These are phyloP conservation scores for Salix viminalis DNA, from an alignment of 345 rosid species.

Conservation along the genomic window DNA sequence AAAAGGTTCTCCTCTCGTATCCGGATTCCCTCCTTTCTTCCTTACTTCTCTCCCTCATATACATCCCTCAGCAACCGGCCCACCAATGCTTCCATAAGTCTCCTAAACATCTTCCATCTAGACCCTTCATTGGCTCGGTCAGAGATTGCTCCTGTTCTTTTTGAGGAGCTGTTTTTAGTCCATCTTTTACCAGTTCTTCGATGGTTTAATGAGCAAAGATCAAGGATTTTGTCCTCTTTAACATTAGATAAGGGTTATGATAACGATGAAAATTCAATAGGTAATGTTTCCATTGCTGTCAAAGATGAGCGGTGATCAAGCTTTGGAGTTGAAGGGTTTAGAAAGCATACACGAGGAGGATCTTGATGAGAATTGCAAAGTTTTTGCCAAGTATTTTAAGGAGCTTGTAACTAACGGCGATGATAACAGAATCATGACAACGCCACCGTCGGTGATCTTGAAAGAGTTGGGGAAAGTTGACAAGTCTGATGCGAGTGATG, in stretches of 20 bases:
- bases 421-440: conserved; percentile 12
- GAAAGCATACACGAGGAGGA: conserved; percentile 45
- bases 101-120: conserved; percentile 37
- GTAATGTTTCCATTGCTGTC: conserved; percentile 41
- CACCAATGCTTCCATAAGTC: conserved; percentile 31
- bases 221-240: conserved; percentile 28
- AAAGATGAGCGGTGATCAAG: conserved; percentile 51
- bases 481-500: conserved; percentile 7
- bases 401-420: conserved; percentile 27
- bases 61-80: conserved; percentile 41
- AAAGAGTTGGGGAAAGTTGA: conserved; percentile 15
- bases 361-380: conserved; percentile 55
- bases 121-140: conserved; percentile 50
- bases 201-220: conserved; percentile 40
- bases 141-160: conserved; percentile 42
- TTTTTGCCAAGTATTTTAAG: conserved; percentile 40
- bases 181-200: conserved; percentile 49
- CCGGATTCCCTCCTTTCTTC: conserved; percentile 35
- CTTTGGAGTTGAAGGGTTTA: conserved; percentile 41
- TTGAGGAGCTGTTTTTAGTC: conserved; percentile 48
- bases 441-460: conserved; percentile 35
- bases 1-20: conserved; percentile 43
- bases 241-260: conserved; percentile 7
- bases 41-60: conserved; percentile 46
- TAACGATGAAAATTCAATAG: conserved; percentile 22